phyloP scores from a whole-genome alignment of 139 green algal genomes.

The Chlamydomonas incerta region DNA sequence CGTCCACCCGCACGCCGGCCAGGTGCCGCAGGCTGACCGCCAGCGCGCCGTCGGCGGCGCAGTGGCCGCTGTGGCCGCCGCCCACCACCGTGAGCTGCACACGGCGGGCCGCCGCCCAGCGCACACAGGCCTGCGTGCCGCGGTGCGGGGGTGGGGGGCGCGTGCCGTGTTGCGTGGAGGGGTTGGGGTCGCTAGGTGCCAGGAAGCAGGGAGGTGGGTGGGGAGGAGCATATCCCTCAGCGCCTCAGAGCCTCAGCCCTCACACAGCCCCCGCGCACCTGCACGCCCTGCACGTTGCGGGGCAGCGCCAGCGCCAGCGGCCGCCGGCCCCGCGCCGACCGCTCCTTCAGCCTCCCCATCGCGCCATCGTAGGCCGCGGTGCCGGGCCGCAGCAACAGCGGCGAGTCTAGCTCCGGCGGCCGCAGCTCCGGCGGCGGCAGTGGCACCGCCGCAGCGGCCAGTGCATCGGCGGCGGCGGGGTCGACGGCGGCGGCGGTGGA shows the following conservation, averaged over 20 bases:
- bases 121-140: not conserved
- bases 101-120: not conserved
- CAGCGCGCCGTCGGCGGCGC: not conserved
- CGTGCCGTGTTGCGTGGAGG: too few relatives aligned
- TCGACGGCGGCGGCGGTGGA: not conserved
- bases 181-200: not conserved
- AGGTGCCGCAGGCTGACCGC: not conserved
- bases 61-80: constrained; percentile 9
- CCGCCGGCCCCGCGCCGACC: not conserved
- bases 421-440: not conserved
- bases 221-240: too few relatives aligned
- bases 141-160: too few relatives aligned
- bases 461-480: not conserved
- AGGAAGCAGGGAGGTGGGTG: too few relatives aligned
- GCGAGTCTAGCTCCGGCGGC: too few relatives aligned
- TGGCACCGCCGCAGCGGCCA: not conserved
- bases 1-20: not conserved
- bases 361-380: not conserved
- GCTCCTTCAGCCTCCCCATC: not conserved
- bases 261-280: too few relatives aligned
- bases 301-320: not conserved
- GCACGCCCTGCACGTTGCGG: not conserved
- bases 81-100: not conserved
- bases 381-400: not conserved
- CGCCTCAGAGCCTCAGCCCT: too few relatives aligned